phyloP scores from a whole-genome alignment of 2,329 filamentous ascomycete species.

The Neofusicoccum sp. region DNA sequence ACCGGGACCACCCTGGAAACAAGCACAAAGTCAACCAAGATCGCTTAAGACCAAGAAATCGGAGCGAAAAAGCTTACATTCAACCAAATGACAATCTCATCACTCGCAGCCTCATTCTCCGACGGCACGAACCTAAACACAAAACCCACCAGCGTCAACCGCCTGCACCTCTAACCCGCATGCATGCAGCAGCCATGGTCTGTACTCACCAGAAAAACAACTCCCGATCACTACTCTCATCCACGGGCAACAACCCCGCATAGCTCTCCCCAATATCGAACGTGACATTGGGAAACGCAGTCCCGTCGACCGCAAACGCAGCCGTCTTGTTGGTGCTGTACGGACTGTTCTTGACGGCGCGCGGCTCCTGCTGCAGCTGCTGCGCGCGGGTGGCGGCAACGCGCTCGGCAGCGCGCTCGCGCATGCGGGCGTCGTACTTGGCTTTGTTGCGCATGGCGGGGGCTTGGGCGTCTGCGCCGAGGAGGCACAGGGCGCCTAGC shows the following conservation, averaged over 20 bases:
- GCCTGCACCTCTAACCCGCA: neutral
- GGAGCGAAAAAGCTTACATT: slow-evolving; percentile 21
- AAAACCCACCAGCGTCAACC: neutral
- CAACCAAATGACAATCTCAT: slow-evolving; percentile 37
- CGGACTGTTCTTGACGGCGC: too few species aligned
- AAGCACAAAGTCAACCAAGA: neutral
- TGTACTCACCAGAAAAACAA: slow-evolving; percentile 57
- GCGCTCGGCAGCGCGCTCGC: too few species aligned
- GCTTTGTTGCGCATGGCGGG: too few species aligned
- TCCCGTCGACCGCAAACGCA: slow-evolving; percentile 35
- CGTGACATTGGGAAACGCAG: slow-evolving; percentile 47
- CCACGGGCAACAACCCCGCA: slow-evolving; percentile 61
- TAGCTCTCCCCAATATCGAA: slow-evolving; percentile 61
- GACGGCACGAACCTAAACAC: neutral
- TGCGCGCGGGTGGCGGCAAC: too few species aligned
- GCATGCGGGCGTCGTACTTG: too few species aligned
- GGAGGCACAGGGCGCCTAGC: too few species aligned
- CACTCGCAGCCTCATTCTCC: slow-evolving; percentile 1
- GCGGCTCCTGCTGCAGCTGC: too few species aligned
- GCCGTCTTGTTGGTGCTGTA: too few species aligned
- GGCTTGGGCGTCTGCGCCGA: too few species aligned
- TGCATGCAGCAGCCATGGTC: neutral
- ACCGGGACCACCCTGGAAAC: slow-evolving; percentile 23
- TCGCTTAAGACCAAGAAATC: neutral
- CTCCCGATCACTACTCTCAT: slow-evolving; percentile 36